phyloP scores from a whole-genome alignment of 768 basidiomycete species.

The Paxillus involutus region DNA sequence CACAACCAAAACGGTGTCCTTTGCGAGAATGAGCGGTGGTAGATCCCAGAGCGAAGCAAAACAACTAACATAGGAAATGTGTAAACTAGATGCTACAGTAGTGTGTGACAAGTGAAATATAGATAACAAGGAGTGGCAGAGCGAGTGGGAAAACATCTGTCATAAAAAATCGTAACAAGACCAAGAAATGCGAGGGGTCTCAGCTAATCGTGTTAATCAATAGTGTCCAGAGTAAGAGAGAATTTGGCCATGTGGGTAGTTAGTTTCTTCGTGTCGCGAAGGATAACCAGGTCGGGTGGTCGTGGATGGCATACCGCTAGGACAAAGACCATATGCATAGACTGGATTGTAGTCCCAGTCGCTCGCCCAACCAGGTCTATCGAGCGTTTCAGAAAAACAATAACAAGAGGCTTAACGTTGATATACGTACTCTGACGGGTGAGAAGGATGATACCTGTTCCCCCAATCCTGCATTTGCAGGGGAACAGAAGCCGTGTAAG shows the following conservation, averaged over 20 bases:
- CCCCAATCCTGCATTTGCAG: conserved; percentile 1
- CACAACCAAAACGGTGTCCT: too few species aligned
- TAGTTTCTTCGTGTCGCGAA: conserved; percentile 3
- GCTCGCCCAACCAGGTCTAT: conserved; percentile 13
- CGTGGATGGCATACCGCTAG: neutral
- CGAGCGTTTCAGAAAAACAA: neutral
- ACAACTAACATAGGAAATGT: conserved; percentile 7
- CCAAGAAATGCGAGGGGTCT: conserved; percentile 1
- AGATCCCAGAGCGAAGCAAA: neutral
- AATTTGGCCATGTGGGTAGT: conserved; percentile 5
- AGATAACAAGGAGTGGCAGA: neutral
- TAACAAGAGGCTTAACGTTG: neutral
- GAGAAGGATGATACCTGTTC: neutral
- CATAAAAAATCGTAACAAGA: conserved; percentile 5
- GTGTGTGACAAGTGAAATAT: conserved; percentile 1
- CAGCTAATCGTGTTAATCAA: conserved; percentile 1
- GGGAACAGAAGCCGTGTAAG: conserved; percentile 4
- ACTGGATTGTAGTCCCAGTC: conserved; percentile 18
- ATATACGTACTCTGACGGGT: conserved; percentile 13
- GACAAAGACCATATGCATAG: conserved; percentile 9
- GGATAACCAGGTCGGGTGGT: conserved; percentile 1
- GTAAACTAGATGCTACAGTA: conserved; percentile 16
- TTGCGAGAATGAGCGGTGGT: too few species aligned
- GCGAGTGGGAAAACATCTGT: neutral
- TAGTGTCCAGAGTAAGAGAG: conserved; percentile 13